phyloP scores from a whole-genome alignment of 179 eudicot genomes.

The Drosera spatulata region DNA sequence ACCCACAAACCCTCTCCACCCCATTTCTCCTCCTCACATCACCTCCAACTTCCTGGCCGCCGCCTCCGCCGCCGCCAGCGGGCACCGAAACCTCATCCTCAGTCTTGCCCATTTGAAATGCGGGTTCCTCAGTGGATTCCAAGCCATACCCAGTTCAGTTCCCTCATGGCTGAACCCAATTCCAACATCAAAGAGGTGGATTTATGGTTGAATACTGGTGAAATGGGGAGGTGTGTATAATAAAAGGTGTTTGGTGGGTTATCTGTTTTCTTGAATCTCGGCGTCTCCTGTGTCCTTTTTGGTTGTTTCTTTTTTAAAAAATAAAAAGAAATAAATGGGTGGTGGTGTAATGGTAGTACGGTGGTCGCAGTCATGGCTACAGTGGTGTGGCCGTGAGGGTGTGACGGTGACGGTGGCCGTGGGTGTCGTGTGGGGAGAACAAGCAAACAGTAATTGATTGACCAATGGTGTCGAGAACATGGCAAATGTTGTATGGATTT shows the following conservation, averaged over 20 bases:
- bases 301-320: neutral
- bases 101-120: conserved; percentile 53
- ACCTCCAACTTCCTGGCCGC: conserved; percentile 8
- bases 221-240: conserved; percentile 1
- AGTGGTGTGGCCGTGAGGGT: too few relatives aligned
- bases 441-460: too few relatives aligned
- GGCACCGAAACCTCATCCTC: conserved; percentile 34
- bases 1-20: conserved; percentile 14
- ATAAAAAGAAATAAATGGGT: neutral
- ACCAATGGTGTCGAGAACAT: too few relatives aligned
- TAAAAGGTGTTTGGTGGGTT: conserved; percentile 8
- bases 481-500: too few relatives aligned
- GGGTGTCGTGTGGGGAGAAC: neutral
- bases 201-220: neutral
- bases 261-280: conserved; percentile 3
- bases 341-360: too few relatives aligned
- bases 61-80: conserved; percentile 2
- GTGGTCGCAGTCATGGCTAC: too few relatives aligned
- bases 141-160: conserved; percentile 17
- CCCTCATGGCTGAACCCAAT: conserved; percentile 16
- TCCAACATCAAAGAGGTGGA: conserved; percentile 11
- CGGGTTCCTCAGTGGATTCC: conserved; percentile 15
- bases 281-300: too few relatives aligned
- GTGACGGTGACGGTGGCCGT: conserved; percentile 2
- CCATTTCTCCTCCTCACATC: conserved; percentile 6